Evolutionary conservation across 2,329 filamentous ascomycete species (phyloP), one percentile per base, ranked within the genome.

Genomic region (Lachnum nothofagi): DNA sequence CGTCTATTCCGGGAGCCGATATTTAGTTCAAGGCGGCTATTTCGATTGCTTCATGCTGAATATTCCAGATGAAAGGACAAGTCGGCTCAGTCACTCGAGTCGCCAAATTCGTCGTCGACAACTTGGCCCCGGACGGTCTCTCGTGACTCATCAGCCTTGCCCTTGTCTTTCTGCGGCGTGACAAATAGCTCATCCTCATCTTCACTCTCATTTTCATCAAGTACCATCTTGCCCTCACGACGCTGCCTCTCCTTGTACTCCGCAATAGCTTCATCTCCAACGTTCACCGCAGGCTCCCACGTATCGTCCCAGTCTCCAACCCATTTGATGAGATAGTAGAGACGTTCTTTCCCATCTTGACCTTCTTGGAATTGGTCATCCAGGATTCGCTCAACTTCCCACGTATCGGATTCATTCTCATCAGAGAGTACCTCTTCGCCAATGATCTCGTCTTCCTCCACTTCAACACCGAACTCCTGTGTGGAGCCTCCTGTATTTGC

Each of bases 261-360:
- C 14, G 40, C n/a, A n/a, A 57, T 49, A 14, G 45, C 29, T 3
- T 23, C 48, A 1, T 35, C 8, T 5, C 48, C 49, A 7, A 65
- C 49, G 44, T 60, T 56, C 6, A 51, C 42, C 5, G 48, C 57
- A 6, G 58, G 59, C 27, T 65, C 60, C 63, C 62, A 64, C 1
- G 58, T 52, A 25, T 59, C 37, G 5, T 44, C 29, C 31, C 45
- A 57, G 31, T 59, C 38, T 1, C 60, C 62, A 6, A 52, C 54
- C 63, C 63, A 65, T 33, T 58, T 54, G 16, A 65, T 57, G 2
- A 56, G 35, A 29, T 63, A 66, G 27, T 49, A 54, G 3, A 46
- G 17, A 5, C 49, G 35, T 14, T 22, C 38, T 16, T 49, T 52
- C 10, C 54, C 55, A 24, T 55, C 38, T 10, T 49, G 48, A 17